Conservation (phyloP, 257 asterid species). For the Sherardia arvensis region DNA sequence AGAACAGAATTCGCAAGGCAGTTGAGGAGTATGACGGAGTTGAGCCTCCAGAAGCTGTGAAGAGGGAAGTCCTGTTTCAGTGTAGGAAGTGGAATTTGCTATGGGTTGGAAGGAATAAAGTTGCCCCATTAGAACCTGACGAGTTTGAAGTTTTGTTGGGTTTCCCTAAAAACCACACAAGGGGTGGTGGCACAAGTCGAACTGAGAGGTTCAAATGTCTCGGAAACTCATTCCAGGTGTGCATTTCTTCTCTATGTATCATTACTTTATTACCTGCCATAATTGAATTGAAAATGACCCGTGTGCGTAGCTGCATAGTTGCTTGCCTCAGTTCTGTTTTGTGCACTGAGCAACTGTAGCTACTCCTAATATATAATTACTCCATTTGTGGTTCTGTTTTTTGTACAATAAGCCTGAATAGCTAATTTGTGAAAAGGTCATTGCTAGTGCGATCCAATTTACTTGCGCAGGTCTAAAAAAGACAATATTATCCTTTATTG, state of each 20-base stretch:
- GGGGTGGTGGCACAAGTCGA: slow-evolving; percentile 91
- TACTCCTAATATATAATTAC: background rate
- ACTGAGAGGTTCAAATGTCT: slow-evolving; percentile 76
- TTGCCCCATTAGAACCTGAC: slow-evolving; percentile 83
- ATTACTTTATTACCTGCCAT: background rate
- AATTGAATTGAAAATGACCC: background rate
- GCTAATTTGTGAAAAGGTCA: background rate
- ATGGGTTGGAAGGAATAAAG: slow-evolving; percentile 83
- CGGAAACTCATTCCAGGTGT: slow-evolving; percentile 89
- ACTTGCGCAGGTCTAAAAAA: no score
- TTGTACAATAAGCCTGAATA: background rate
- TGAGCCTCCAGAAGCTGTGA: slow-evolving; percentile 49
- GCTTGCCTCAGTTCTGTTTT: background rate
- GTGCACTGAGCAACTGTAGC: background rate
- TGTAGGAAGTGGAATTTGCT: slow-evolving; percentile 85
- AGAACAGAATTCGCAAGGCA: slow-evolving; percentile 33
- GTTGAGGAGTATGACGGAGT: slow-evolving; percentile 21
- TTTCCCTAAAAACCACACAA: slow-evolving; percentile 74
- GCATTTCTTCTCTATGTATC: background rate
- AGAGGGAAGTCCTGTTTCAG: slow-evolving; percentile 41
- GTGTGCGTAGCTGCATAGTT: background rate
- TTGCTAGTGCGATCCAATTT: no score
- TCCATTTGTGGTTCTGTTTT: background rate
- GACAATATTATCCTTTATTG: no score
- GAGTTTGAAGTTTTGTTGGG: slow-evolving; percentile 77